phyloP scores from a whole-genome alignment of 2,329 filamentous ascomycete species.

The Ceratocystis smalleyi region DNA sequence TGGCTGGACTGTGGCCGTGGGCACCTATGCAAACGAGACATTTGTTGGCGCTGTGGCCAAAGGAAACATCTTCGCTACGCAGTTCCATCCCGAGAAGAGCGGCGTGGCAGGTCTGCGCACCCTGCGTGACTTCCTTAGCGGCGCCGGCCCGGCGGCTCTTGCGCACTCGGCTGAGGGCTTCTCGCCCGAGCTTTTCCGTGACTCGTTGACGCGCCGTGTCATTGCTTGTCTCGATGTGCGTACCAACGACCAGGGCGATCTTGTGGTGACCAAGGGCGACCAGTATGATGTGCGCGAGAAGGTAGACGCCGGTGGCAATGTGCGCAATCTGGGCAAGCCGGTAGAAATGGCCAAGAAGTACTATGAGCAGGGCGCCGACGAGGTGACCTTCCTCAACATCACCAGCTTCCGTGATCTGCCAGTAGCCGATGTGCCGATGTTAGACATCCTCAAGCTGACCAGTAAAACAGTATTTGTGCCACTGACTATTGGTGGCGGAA shows the following conservation, averaged over 20 bases:
- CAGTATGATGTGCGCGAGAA: conserved; percentile 98
- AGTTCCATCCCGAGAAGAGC: conserved; percentile 97
- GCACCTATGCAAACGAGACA: conserved; percentile 69
- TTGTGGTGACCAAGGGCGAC: conserved; percentile 96
- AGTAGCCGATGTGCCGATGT: conserved; percentile 82
- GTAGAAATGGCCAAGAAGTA: conserved; percentile 88
- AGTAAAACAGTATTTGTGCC: conserved; percentile 91
- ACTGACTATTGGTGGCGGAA: conserved; percentile 86
- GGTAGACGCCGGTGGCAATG: conserved; percentile 40
- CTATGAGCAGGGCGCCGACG: conserved; percentile 92
- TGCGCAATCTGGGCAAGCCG: conserved; percentile 90
- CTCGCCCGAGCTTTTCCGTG: conserved; percentile 24
- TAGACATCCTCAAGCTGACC: conserved; percentile 75
- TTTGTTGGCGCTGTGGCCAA: conserved; percentile 84
- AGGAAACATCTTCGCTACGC: conserved; percentile 75
- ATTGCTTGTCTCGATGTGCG: conserved; percentile 95
- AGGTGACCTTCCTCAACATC: conserved; percentile 96
- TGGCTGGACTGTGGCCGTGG: conserved; percentile 88
- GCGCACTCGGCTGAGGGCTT: conserved; percentile 15
- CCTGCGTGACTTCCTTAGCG: conserved; percentile 72
- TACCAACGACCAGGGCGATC: conserved; percentile 81
- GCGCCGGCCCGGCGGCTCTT: conserved; percentile 33
- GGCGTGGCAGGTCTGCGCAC: conserved; percentile 76
- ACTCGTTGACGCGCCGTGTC: conserved; percentile 77
- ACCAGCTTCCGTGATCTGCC: conserved; percentile 95